Percentiles rank a stretch among this genome's conserved stretches.
phyloP scores from a whole-genome alignment of 148 eudicot species.

The Heliamphora exappendiculata region DNA sequence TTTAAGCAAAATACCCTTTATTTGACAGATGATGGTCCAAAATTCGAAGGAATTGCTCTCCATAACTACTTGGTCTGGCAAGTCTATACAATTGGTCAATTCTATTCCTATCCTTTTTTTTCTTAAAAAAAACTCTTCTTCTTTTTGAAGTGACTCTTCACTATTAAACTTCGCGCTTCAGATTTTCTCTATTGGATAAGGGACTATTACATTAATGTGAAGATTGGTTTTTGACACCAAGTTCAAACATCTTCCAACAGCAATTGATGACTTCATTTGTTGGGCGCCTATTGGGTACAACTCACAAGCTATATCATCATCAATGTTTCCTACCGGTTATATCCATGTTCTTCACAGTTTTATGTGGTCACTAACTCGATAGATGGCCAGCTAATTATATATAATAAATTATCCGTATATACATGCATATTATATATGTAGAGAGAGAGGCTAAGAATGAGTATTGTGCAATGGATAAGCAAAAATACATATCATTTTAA shows the following conservation, averaged over 20 bases:
- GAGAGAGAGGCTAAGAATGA: background rate
- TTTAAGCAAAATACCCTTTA: background rate
- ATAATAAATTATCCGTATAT: background rate
- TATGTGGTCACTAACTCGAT: background rate
- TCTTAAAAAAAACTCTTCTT: background rate
- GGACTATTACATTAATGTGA: background rate
- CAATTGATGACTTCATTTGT: background rate
- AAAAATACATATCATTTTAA: background rate
- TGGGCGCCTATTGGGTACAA: background rate
- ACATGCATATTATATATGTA: too few relatives aligned
- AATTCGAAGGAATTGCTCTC: background rate
- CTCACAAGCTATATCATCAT: too few relatives aligned
- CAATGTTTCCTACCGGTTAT: too few relatives aligned
- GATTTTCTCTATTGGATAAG: background rate
- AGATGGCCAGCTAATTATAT: background rate
- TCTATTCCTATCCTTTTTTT: background rate
- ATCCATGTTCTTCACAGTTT: background rate
- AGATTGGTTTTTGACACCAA: background rate
- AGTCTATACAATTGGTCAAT: background rate
- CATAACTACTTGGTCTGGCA: background rate
- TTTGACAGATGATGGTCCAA: background rate
- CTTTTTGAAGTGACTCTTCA: background rate
- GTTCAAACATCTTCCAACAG: background rate
- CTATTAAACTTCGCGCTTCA: background rate
- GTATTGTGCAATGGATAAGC: background rate